A percentile compares a stretch with the other conserved stretches of the same genome.
Conservation (phyloP, 2,329 filamentous ascomycete genomes). For the Aspergillus neoniger region DNA sequence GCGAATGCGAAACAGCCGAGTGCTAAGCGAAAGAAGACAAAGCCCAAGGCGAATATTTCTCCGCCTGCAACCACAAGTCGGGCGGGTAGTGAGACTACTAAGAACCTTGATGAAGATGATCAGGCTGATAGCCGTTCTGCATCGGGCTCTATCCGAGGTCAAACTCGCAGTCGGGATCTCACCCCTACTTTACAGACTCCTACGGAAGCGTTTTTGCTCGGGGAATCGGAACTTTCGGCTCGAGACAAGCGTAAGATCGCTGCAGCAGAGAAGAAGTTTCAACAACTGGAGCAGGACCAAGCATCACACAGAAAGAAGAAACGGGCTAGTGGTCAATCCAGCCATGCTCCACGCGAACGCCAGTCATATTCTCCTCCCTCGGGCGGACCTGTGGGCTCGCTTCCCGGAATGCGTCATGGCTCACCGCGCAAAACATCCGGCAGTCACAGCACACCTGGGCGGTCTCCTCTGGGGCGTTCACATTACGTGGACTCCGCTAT, state of each 20-base stretch:
- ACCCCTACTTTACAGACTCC: conserved; percentile 58
- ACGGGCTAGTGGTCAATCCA: conserved; percentile 57
- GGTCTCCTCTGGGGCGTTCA: conserved; percentile 29
- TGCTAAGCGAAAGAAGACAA: conserved; percentile 52
- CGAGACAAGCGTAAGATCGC: conserved; percentile 65
- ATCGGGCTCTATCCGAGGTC: conserved; percentile 58
- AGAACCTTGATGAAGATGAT: conserved; percentile 57
- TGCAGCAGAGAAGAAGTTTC: conserved; percentile 63
- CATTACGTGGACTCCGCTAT: conserved; percentile 45
- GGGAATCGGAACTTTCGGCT: conserved; percentile 58
- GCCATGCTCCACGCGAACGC: conserved; percentile 43
- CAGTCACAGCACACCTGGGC: conserved; percentile 27
- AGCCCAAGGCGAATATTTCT: conserved; percentile 51
- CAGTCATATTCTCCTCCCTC: conserved; percentile 41
- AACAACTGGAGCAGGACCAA: conserved; percentile 61
- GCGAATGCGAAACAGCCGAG: conserved; percentile 44
- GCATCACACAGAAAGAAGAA: conserved; percentile 56
- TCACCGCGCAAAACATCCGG: conserved; percentile 35
- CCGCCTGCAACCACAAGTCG: conserved; percentile 60
- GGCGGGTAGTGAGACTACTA: conserved; percentile 60
- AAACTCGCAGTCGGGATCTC: conserved; percentile 61
- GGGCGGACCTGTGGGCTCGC: conserved; percentile 30
- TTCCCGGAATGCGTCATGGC: conserved; percentile 27
- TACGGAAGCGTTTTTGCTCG: conserved; percentile 34
- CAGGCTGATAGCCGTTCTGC: conserved; percentile 58